Base-by-base conservation (phyloP, 2,329 filamentous ascomycete species). In the Fusarium newnesense region DNA sequence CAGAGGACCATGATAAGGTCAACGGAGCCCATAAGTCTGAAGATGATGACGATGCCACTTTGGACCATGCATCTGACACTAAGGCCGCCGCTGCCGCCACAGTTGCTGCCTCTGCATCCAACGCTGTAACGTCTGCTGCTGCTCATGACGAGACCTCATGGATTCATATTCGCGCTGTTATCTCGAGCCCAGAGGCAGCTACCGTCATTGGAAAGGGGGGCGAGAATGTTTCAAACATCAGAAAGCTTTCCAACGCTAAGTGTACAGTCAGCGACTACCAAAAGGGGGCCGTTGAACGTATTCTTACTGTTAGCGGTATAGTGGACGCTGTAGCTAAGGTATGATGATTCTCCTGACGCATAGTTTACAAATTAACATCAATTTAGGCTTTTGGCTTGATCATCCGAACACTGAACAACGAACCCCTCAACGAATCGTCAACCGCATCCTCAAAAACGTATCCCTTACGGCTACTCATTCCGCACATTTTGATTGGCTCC, bases 251-350 rank as follows among this genome's bases (percentile, higher is more conserved):
- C 59, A 95, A 95, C 78, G 96, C 96, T 75, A 98, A 98, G 85
- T 99, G 96, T 87, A 99, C 96, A 53, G 96, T 99, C 77, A 98
- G 95, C 85, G 96, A 99, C 84, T 99, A 98, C 80, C 94, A 97
- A 77, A 94, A 97, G 80, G 96, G 96, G 75, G 96, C 96, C 62
- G 95, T 98, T 39, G 96, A 99, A 87, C 94, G 96, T 81, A 98
- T 99, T 79, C 88, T 99, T 79, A 99, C 96, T 37, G 96, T 99
- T 70, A 98, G 96, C 83, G 96, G 96, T 72, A 92, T 94, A 75
- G 96, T 98, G 76, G 96, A 99, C 85, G 96, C 96, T 77, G 95
- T 95, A 75, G 96, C 96, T 77, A 99, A 99, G 91, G 94, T 96
- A 87, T 78, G 87, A 58, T 32, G 18, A n/a, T 36, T 16, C n/a